Evolutionary conservation across 495 filamentous ascomycete species (phyloP).

Genomic region (Penicillium egyptiacum): DNA sequence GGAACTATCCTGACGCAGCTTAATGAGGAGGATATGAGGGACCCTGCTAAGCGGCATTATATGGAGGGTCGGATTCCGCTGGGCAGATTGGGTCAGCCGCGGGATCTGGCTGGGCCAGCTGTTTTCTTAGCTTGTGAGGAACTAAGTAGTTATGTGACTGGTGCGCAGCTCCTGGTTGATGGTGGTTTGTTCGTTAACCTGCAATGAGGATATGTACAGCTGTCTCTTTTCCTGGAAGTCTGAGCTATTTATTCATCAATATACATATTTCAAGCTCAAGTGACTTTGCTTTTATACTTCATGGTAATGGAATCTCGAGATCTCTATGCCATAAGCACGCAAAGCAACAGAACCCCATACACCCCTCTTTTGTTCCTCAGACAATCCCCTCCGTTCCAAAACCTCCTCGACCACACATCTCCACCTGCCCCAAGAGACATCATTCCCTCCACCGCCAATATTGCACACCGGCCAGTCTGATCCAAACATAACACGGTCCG

Average conservation of each 20-base stretch:
- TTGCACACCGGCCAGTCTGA: conserved; percentile 91
- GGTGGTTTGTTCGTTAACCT: conserved; percentile 74
- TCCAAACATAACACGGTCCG: conserved; percentile 78
- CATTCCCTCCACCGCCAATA: conserved; percentile 56
- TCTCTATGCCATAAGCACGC: conserved; percentile 59
- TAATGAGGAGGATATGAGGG: conserved; percentile 75
- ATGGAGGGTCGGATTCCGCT: conserved; percentile 85
- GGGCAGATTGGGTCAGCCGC: conserved; percentile 66
- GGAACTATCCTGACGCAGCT: conserved; percentile 85
- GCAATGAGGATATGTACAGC: conserved; percentile 42
- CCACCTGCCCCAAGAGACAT: conserved; percentile 54
- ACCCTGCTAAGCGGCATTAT: conserved; percentile 69
- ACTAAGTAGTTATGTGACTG: conserved; percentile 77
- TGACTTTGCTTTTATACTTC: not conserved
- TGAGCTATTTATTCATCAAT: not conserved
- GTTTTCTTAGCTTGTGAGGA: conserved; percentile 80
- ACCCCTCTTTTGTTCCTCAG: conserved; percentile 54
- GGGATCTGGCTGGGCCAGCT: conserved; percentile 76
- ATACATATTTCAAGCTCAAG: not conserved
- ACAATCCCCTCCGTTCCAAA: conserved; percentile 57
- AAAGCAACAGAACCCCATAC: conserved; percentile 71
- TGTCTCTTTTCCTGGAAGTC: not conserved
- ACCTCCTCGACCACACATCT: conserved; percentile 48
- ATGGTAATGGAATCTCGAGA: conserved; percentile 17
- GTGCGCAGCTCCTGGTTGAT: conserved; percentile 82